These are phyloP conservation scores for Dichomitus squalens DNA, from an alignment of 1,284 basidiomycete genomes.

Conservation along the genomic window DNA sequence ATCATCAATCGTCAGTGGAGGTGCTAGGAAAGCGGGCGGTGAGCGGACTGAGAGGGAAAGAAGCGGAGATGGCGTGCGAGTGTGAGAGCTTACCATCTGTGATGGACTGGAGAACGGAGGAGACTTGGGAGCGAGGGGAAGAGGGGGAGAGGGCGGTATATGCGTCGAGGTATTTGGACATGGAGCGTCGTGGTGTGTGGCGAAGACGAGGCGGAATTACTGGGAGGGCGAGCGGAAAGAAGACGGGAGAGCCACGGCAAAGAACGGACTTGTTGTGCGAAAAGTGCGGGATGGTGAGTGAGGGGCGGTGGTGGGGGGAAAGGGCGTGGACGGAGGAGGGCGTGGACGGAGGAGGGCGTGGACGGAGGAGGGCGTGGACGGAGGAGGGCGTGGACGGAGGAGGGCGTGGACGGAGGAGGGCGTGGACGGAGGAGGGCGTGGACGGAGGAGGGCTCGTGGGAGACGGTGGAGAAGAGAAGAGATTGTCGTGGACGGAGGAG, in stretches of 20 bases:
- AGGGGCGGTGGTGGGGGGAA: too few relatives aligned
- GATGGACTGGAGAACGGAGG: constrained; percentile 49
- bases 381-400: neutral
- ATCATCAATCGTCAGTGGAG: constrained; percentile 47
- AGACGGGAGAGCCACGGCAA: too few relatives aligned
- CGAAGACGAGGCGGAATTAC: too few relatives aligned
- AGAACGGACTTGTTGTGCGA: too few relatives aligned
- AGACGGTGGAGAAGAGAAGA: constrained; percentile 2
- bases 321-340: too few relatives aligned
- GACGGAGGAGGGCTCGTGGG: constrained; percentile 9
- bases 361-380: neutral
- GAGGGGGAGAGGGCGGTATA: constrained; percentile 38
- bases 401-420: too few relatives aligned
- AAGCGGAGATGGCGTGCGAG: neutral
- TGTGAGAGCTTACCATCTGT: constrained; percentile 42
- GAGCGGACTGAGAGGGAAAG: neutral
- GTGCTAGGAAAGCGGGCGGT: constrained; percentile 30
- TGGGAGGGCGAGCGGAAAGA: too few relatives aligned
- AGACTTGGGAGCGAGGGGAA: constrained; percentile 47
- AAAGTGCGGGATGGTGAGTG: too few relatives aligned
- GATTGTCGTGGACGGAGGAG: neutral
- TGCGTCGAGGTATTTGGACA: constrained; percentile 30
- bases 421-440: too few relatives aligned
- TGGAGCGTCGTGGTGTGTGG: too few relatives aligned
- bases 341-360: too few relatives aligned